phyloP scores from a whole-genome alignment of 768 basidiomycete species.

The Termitomyces sp. region DNA sequence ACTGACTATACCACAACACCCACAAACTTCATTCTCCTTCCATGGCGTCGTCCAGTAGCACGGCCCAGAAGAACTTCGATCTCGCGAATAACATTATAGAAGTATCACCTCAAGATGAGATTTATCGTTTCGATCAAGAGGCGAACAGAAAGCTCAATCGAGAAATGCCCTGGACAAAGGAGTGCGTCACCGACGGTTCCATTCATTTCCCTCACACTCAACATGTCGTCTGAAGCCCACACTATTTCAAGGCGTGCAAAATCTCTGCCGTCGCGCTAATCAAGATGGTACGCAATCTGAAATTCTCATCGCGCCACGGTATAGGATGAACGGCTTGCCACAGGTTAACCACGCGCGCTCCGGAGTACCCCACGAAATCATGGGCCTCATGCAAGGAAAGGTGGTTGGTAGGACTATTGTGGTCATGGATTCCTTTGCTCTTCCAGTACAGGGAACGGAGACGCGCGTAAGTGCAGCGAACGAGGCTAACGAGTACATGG shows the following conservation, averaged over 20 bases:
- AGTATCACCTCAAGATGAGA: slow-evolving; percentile 70
- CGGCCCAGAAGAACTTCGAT: slow-evolving; percentile 69
- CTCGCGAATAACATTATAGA: slow-evolving; percentile 67
- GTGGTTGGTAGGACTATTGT: slow-evolving; percentile 72
- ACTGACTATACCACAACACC: neutral
- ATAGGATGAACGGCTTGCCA: neutral
- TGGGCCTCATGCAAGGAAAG: slow-evolving; percentile 99
- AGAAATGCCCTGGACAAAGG: slow-evolving; percentile 79
- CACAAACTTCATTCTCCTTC: neutral
- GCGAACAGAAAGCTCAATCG: slow-evolving; percentile 61
- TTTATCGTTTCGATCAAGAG: slow-evolving; percentile 68
- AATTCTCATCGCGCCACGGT: neutral
- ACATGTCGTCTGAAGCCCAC: slow-evolving; percentile 41
- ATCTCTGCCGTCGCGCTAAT: slow-evolving; percentile 94
- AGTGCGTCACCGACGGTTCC: slow-evolving; percentile 44
- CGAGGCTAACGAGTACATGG: slow-evolving; percentile 99
- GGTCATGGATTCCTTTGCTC: slow-evolving; percentile 94
- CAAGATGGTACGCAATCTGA: slow-evolving; percentile 64
- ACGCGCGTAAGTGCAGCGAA: slow-evolving; percentile 95
- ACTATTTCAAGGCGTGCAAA: slow-evolving; percentile 85
- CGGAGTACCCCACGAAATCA: slow-evolving; percentile 96
- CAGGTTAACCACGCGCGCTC: slow-evolving; percentile 98
- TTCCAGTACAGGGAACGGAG: slow-evolving; percentile 97
- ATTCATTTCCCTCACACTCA: neutral
- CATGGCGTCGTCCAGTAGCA: slow-evolving; percentile 34